A percentile compares a stretch with the other conserved stretches of the same genome.
phyloP scores from a whole-genome alignment of 371 early-diverging fungal genomes.

The Sanchytrium tribonematis region DNA sequence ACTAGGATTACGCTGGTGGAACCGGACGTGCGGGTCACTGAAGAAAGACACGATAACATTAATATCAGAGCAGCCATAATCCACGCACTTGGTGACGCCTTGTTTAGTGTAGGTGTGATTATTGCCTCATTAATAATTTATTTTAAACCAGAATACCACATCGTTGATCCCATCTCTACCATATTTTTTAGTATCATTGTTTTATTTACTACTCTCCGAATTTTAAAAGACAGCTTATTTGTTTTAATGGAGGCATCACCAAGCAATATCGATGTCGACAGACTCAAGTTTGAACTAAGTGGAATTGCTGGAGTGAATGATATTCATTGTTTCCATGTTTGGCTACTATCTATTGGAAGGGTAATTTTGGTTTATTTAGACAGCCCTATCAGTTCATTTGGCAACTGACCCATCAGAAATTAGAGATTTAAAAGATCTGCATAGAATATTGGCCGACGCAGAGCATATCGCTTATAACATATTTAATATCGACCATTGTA shows the following conservation, averaged over 20 bases:
- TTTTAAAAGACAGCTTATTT: conserved; percentile 40
- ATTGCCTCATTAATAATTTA: conserved; percentile 47
- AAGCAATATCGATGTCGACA: background rate
- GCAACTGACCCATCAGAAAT: conserved; percentile 5
- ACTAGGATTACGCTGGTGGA: conserved; percentile 6
- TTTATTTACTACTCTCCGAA: conserved; percentile 35
- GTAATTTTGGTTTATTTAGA: conserved; percentile 1
- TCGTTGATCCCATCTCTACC: conserved; percentile 61
- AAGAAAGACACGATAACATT: conserved; percentile 18
- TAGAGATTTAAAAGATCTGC: background rate
- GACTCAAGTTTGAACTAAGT: background rate
- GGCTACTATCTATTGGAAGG: conserved; percentile 37
- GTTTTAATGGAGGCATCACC: conserved; percentile 37
- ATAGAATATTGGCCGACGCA: conserved; percentile 22
- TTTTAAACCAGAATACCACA: conserved; percentile 27
- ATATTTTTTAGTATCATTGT: conserved; percentile 50
- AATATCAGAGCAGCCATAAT: conserved; percentile 76
- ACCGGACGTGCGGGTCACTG: conserved; percentile 6
- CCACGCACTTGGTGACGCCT: conserved; percentile 58
- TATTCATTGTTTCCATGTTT: conserved; percentile 14
- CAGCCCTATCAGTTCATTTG: conserved; percentile 15
- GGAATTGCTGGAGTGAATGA: background rate
- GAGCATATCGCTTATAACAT: conserved; percentile 29
- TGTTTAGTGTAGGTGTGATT: conserved; percentile 68
- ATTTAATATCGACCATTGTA: conserved; percentile 35